A percentile compares a stretch with the other conserved stretches of the same genome.
Conservation (phyloP, 768 basidiomycete species). For the Boletus reticulatus region DNA sequence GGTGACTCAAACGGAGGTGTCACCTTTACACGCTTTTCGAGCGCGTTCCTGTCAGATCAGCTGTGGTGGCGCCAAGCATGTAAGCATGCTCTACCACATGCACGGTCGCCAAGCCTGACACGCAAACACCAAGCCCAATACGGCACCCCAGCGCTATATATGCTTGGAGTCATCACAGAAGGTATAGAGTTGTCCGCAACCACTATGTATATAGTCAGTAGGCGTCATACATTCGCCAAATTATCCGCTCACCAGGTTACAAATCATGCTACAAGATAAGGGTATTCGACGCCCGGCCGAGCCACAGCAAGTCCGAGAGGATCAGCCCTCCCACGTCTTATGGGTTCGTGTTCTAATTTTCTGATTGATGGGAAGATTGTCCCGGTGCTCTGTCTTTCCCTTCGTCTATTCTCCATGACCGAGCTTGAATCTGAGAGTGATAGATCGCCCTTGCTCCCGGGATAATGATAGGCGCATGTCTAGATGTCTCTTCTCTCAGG, state of each 20-base stretch:
- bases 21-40: background rate
- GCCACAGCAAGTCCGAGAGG: background rate
- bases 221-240: background rate
- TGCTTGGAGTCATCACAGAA: too few relatives aligned
- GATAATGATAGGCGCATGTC: slow-evolving; percentile 3
- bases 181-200: background rate
- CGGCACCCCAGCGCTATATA: background rate
- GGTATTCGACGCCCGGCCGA: slow-evolving; percentile 6
- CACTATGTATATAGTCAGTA: background rate
- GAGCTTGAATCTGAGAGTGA: slow-evolving; percentile 2
- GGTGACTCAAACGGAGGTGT: background rate
- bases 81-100: background rate
- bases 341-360: slow-evolving; percentile 16
- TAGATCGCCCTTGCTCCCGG: slow-evolving; percentile 13
- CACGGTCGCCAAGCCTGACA: background rate
- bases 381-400: slow-evolving; percentile 10
- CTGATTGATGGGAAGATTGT: slow-evolving; percentile 17
- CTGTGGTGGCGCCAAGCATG: background rate
- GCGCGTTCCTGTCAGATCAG: background rate
- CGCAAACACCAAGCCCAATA: background rate
- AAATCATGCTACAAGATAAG: slow-evolving; percentile 6
- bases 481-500: background rate
- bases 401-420: slow-evolving; percentile 10
- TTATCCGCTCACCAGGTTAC: background rate
- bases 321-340: slow-evolving; percentile 24